These are phyloP conservation scores for Strobilomyces confusus DNA, from an alignment of 768 basidiomycete species.

Conservation along the genomic window DNA sequence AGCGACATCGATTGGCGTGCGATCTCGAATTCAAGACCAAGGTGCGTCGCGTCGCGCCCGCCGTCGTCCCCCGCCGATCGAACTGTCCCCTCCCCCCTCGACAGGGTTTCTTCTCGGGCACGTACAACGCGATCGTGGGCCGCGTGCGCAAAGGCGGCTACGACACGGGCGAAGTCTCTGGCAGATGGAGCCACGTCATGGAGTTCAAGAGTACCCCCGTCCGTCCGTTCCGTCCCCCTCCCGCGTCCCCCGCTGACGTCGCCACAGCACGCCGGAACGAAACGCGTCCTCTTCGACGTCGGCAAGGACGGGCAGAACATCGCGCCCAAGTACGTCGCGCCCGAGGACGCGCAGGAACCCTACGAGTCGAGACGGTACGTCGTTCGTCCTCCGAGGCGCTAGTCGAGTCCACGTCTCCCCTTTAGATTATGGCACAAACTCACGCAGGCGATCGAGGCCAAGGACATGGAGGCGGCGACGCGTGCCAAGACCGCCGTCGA, in stretches of 20 bases:
- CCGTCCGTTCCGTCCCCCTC: slow-evolving; percentile 11
- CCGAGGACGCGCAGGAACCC: slow-evolving; percentile 82
- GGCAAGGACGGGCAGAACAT: slow-evolving; percentile 67
- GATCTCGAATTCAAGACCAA: slow-evolving; percentile 98
- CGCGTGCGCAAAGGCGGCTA: slow-evolving; percentile 59
- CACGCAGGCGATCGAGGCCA: slow-evolving; percentile 78
- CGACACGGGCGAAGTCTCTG: slow-evolving; percentile 82
- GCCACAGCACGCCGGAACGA: slow-evolving; percentile 51
- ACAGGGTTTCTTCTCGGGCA: slow-evolving; percentile 95
- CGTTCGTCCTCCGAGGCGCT: too few species aligned
- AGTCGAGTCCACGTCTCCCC: too few species aligned
- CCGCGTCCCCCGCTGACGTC: background rate
- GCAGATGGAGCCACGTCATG: slow-evolving; percentile 90
- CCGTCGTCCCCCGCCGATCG: too few species aligned
- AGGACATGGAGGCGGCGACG: slow-evolving; percentile 95
- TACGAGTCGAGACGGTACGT: slow-evolving; percentile 84
- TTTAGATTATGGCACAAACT: slow-evolving; percentile 67
- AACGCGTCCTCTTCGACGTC: slow-evolving; percentile 82
- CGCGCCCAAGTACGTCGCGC: slow-evolving; percentile 78
- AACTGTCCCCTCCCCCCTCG: too few species aligned
- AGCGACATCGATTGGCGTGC: slow-evolving; percentile 65
- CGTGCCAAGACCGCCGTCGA: slow-evolving; percentile 87
- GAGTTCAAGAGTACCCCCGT: slow-evolving; percentile 76
- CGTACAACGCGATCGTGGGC: slow-evolving; percentile 88
- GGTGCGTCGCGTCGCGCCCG: too few species aligned